A percentile compares a stretch with the other conserved stretches of the same genome.
phyloP scores from a whole-genome alignment of 164 flowering plant genomes.

The Piper betle region DNA sequence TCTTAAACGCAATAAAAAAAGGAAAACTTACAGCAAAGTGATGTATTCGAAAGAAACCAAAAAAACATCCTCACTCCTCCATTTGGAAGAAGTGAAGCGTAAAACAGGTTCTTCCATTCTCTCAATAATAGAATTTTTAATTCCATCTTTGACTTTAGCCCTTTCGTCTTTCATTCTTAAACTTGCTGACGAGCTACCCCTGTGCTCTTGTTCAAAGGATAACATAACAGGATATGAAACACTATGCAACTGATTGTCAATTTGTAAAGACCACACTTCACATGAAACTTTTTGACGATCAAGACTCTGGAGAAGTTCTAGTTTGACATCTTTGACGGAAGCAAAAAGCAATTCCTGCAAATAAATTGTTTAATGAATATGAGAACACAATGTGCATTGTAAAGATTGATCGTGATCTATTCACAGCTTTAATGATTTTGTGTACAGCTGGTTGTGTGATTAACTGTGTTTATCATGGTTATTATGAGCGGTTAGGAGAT shows the following conservation, averaged over 20 bases:
- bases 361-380: background rate
- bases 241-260: slow-evolving; percentile 68
- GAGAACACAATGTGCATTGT: background rate
- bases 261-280: slow-evolving; percentile 59
- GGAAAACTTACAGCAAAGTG: slow-evolving; percentile 43
- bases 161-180: slow-evolving; percentile 24
- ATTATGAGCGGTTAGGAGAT: too few relatives aligned
- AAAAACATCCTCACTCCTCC: slow-evolving; percentile 65
- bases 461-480: too few relatives aligned
- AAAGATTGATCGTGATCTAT: too few relatives aligned
- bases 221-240: slow-evolving; percentile 78
- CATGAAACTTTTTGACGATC: slow-evolving; percentile 63
- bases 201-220: slow-evolving; percentile 48
- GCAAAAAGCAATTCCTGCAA: slow-evolving; percentile 81
- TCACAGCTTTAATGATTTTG: too few relatives aligned
- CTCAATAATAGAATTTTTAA: slow-evolving; percentile 15
- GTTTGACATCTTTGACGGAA: slow-evolving; percentile 41
- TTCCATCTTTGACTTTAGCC: slow-evolving; percentile 18
- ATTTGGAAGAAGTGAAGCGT: slow-evolving; percentile 46
- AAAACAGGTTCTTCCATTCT: slow-evolving; percentile 47
- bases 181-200: slow-evolving; percentile 17
- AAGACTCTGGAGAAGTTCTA: slow-evolving; percentile 56
- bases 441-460: too few relatives aligned
- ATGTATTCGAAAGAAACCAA: slow-evolving; percentile 73
- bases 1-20: background rate